Evolutionary conservation across 495 filamentous ascomycete genomes (phyloP).

Genomic region (Apodospora peruviana): DNA sequence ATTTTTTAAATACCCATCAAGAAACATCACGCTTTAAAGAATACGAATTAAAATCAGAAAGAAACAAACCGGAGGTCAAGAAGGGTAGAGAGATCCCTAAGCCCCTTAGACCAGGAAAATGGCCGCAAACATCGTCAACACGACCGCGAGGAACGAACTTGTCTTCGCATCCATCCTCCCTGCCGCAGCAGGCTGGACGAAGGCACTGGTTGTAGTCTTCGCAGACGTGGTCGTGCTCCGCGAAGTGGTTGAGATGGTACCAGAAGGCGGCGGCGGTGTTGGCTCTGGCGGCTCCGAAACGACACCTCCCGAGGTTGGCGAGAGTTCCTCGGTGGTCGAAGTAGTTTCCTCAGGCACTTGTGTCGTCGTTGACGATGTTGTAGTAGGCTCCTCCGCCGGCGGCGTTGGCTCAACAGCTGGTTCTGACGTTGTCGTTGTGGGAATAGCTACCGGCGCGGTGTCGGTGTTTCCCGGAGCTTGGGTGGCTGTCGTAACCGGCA

Average conservation of each 20-base stretch:
- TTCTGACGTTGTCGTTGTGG: conserved; percentile 1
- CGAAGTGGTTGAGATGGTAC: neutral
- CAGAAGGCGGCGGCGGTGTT: neutral
- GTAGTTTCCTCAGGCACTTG: neutral
- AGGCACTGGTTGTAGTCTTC: neutral
- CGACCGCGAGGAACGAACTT: neutral
- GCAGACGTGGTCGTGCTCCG: neutral
- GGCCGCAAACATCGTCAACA: neutral
- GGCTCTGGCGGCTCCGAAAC: neutral
- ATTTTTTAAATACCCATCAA: neutral
- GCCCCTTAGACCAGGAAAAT: too few relatives aligned
- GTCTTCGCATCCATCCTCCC: neutral
- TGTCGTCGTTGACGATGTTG: neutral
- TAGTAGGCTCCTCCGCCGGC: too few relatives aligned
- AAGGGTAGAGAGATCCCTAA: too few relatives aligned
- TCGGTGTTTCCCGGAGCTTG: conserved; percentile 21
- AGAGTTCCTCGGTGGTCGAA: neutral
- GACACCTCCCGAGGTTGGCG: neutral
- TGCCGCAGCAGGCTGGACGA: neutral
- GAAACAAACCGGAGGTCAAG: neutral
- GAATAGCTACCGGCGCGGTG: conserved; percentile 15
- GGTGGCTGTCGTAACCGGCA: conserved; percentile 10
- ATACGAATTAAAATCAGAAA: neutral
- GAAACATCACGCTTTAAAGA: neutral
- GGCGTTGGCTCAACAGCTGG: neutral